Percentiles rank a stretch among this genome's conserved stretches.
Evolutionary conservation across 495 filamentous ascomycete genomes (phyloP).

Genomic region (Hyaloscypha bicolor): DNA sequence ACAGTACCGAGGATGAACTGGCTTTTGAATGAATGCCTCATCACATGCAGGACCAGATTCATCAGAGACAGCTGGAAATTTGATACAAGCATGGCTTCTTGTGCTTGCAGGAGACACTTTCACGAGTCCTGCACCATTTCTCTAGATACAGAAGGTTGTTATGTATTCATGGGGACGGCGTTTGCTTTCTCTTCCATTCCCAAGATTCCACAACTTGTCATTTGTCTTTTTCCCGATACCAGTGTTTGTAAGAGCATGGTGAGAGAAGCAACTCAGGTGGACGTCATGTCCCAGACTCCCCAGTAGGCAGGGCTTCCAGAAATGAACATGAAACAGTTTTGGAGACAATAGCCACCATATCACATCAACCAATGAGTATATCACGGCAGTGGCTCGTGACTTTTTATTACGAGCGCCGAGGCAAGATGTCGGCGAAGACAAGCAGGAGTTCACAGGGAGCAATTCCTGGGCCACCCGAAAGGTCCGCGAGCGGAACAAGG

Average conservation of each 20-base stretch:
- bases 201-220: not conserved
- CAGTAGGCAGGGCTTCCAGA: not conserved
- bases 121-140: not conserved
- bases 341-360: not conserved
- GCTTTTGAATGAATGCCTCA: not conserved
- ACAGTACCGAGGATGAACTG: not conserved
- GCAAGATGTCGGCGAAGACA: not conserved
- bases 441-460: not conserved
- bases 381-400: not conserved
- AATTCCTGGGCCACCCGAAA: not conserved
- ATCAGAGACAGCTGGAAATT: slow-evolving; percentile 1
- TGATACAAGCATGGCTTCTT: not conserved
- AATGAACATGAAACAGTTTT: not conserved
- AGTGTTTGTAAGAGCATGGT: not conserved
- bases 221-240: not conserved
- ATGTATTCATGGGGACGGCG: not conserved
- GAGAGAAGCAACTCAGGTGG: not conserved
- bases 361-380: not conserved
- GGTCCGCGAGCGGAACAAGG: not conserved
- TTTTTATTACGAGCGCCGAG: not conserved
- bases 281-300: not conserved
- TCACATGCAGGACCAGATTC: not conserved
- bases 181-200: not conserved
- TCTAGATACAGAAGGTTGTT: not conserved
- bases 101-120: not conserved